Evolutionary conservation across 2,329 filamentous ascomycete genomes (phyloP).

Genomic region (Pseudogymnoascus sp.): DNA sequence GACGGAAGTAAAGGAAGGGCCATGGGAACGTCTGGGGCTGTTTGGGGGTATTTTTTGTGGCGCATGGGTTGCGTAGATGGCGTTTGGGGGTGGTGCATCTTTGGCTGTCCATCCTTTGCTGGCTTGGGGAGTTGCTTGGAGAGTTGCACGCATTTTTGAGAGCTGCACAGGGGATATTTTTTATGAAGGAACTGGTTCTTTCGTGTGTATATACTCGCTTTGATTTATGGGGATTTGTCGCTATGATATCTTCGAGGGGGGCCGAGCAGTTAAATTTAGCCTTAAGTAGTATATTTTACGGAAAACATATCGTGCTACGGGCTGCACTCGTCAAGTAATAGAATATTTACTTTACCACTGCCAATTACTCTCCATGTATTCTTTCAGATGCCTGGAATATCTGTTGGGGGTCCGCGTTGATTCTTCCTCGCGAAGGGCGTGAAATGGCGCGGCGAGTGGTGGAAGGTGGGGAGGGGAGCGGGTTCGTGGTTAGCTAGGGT

Average conservation of each 20-base stretch:
- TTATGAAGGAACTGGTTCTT: neutral
- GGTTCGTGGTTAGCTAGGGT: too few species aligned
- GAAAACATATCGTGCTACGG: neutral
- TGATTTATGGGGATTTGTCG: neutral
- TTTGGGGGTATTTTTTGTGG: neutral
- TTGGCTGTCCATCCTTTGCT: neutral
- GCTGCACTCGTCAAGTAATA: neutral
- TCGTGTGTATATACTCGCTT: neutral
- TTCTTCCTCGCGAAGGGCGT: too few species aligned
- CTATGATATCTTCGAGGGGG: neutral
- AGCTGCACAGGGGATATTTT: neutral
- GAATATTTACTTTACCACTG: neutral
- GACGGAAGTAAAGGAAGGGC: conserved; percentile 11
- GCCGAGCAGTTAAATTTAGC: neutral
- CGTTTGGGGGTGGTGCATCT: neutral
- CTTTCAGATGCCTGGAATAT: neutral
- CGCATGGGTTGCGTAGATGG: neutral
- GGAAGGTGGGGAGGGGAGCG: too few species aligned
- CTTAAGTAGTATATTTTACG: neutral
- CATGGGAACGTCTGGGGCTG: neutral
- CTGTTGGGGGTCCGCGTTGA: neutral
- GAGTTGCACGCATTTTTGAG: neutral
- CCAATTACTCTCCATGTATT: neutral
- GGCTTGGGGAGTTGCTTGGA: neutral
- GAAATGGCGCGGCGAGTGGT: too few species aligned